Percentiles rank a stretch among this genome's conserved stretches.
These are phyloP conservation scores for Yamadazyma ubonensis DNA, from an alignment of 805 yeast genomes.

Conservation along the genomic window DNA sequence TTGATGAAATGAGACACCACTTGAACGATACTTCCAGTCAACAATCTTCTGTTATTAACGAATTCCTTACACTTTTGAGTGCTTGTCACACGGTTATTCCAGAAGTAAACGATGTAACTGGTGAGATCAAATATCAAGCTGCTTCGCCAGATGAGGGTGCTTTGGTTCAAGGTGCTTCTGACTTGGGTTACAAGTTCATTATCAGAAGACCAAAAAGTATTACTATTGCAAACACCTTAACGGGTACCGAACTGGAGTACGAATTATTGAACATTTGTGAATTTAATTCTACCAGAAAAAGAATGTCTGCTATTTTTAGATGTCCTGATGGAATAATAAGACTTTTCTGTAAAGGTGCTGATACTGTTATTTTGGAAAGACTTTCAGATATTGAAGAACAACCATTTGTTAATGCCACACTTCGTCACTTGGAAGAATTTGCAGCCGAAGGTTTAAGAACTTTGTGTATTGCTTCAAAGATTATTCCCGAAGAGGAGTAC, in stretches of 20 bases:
- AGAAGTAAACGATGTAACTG: conserved; percentile 59
- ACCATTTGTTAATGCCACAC: conserved; percentile 80
- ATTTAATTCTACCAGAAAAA: conserved; percentile 93
- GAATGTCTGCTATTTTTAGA: conserved; percentile 94
- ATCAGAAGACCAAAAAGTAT: conserved; percentile 85
- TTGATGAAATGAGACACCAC: conserved; percentile 52
- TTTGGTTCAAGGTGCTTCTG: conserved; percentile 92
- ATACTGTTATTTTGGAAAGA: conserved; percentile 90
- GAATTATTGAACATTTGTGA: conserved; percentile 90
- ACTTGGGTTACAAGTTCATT: conserved; percentile 77
- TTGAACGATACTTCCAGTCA: conserved; percentile 43
- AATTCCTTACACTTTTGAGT: conserved; percentile 79
- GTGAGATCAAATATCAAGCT: conserved; percentile 87
- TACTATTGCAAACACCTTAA: conserved; percentile 54
- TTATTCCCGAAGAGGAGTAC: conserved; percentile 77
- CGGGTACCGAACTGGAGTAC: conserved; percentile 51
- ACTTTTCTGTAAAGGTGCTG: conserved; percentile 95
- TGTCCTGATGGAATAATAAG: conserved; percentile 92
- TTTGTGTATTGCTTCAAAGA: conserved; percentile 84
- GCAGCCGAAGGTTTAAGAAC: conserved; percentile 97
- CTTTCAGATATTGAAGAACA: conserved; percentile 57
- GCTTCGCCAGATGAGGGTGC: conserved; percentile 99
- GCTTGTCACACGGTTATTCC: conserved; percentile 98
- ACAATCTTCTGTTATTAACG: conserved; percentile 55
- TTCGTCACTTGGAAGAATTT: conserved; percentile 89